Percentiles rank a stretch among this genome's conserved stretches.
Evolutionary conservation across 1,139 yeast species (phyloP).

Genomic region (Taphrina confusa): DNA sequence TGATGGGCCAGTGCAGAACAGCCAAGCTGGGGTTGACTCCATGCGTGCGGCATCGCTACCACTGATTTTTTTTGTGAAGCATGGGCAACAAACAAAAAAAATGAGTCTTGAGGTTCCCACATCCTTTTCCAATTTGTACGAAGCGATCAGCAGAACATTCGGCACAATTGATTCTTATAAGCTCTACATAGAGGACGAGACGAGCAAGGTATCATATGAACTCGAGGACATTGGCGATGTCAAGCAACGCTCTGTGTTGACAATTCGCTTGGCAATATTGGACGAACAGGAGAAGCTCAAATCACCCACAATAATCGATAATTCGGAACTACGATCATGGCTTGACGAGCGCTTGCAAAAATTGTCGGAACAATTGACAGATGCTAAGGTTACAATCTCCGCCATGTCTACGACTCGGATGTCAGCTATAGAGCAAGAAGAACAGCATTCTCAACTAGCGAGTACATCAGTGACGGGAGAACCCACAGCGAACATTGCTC

Average conservation of each 20-base stretch:
- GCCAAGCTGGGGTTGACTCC: conserved; percentile 47
- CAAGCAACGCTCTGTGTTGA: conserved; percentile 61
- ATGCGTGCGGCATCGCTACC: conserved; percentile 32
- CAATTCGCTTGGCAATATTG: conserved; percentile 46
- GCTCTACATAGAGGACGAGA: conserved; percentile 70
- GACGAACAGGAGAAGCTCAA: no score
- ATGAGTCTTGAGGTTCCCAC: conserved; percentile 42
- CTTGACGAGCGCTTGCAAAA: conserved; percentile 45
- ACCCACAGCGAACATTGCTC: no score
- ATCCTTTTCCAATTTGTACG: conserved; percentile 57
- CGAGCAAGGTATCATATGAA: conserved; percentile 67
- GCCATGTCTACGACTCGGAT: no score
- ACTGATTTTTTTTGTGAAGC: neutral
- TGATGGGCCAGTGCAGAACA: neutral
- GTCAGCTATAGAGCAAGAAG: no score
- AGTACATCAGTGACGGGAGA: no score
- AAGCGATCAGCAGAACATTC: conserved; percentile 69
- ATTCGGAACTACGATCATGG: conserved; percentile 44
- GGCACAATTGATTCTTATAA: conserved; percentile 86
- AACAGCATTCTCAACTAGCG: no score
- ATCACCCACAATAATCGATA: neutral
- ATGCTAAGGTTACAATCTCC: no score
- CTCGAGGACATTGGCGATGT: conserved; percentile 62
- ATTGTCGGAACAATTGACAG: conserved; percentile 41
- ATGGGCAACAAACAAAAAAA: neutral